These are phyloP conservation scores for Solanum chmielewskii DNA, from an alignment of 257 asterid species.

Conservation along the genomic window DNA sequence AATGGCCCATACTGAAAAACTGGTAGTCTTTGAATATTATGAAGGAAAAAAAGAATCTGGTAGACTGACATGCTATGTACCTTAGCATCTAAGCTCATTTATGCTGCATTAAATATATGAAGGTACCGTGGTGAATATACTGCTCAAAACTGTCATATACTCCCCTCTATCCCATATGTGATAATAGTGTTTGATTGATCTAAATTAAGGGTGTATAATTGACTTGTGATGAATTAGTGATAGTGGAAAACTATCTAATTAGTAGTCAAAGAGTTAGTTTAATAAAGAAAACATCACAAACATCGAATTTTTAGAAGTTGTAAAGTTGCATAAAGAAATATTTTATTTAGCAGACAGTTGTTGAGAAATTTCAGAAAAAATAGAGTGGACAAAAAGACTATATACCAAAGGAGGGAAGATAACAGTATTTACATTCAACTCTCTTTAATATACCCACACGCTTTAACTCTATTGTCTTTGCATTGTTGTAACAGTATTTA, in stretches of 20 bases:
- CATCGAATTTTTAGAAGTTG: background rate
- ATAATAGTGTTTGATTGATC: background rate
- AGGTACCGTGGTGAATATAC: background rate
- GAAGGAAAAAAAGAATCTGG: background rate
- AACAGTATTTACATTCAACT: background rate
- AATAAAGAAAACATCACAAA: background rate
- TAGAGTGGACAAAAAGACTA: background rate
- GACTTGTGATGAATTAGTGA: background rate
- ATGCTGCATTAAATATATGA: background rate
- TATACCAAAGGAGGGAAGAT: background rate
- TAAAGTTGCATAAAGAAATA: background rate
- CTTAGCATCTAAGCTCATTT: background rate
- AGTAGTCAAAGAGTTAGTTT: background rate
- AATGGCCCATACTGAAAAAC: no score
- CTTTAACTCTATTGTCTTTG: background rate
- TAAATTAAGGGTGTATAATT: background rate
- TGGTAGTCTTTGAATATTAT: background rate
- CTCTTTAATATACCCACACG: background rate
- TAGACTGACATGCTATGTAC: background rate
- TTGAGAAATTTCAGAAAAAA: background rate
- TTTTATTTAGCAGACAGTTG: background rate
- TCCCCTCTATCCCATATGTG: background rate
- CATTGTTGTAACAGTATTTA: background rate
- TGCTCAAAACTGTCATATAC: background rate
- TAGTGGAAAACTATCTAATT: background rate